Base-by-base conservation (phyloP, 2,329 filamentous ascomycete species). In the Trichophaea hybrida region DNA sequence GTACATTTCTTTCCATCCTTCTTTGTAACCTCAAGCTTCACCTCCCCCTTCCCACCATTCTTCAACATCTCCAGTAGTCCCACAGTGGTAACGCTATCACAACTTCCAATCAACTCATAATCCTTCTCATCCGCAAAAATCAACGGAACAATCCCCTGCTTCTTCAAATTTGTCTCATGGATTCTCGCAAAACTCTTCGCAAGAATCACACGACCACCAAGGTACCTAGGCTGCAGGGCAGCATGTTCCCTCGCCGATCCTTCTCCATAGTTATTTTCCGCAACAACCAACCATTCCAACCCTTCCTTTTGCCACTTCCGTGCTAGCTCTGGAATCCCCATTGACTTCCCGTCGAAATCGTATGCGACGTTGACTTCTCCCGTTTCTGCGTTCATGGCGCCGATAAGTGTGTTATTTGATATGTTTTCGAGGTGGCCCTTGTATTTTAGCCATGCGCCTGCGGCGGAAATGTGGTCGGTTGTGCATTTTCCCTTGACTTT, bases 361-460 rank as follows among this genome's bases (percentile, higher is more conserved):
- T 94, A 93, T 4, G 91, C 93, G 17, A 80, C 83, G 73, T 97
- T 97, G 65, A 93, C 90, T 73, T 95, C 90, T 67, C 85, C 86
- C 0, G 91, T 98, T 64, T 87, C 88, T 48, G 86, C 89, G 73
- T 96, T 96, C 71, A 90, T 79, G 61, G 93, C 93, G 57, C 89
- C 93, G 74, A 96, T 96, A 66, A 98, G 82, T 1, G 93, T 98
- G 80, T 98, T 98, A 71, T 88, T 88, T 68, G 84, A 86, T 73
- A 98, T 98, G 77, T 98, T 98, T 72, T 93, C 88, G 64, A 98
- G 81, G 74, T 98, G 93, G 64, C 93, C 93, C 78, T 97, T 97
- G 82, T 97, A 98, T 75, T 97, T 97, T 67, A 98, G 81, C 91
- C 91, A 97, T 13, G 91, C 91, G 5, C 91, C 91, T 0, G 91